These are phyloP conservation scores for Aschersonia sp. DNA, from an alignment of 2,329 filamentous ascomycete genomes.

Conservation along the genomic window DNA sequence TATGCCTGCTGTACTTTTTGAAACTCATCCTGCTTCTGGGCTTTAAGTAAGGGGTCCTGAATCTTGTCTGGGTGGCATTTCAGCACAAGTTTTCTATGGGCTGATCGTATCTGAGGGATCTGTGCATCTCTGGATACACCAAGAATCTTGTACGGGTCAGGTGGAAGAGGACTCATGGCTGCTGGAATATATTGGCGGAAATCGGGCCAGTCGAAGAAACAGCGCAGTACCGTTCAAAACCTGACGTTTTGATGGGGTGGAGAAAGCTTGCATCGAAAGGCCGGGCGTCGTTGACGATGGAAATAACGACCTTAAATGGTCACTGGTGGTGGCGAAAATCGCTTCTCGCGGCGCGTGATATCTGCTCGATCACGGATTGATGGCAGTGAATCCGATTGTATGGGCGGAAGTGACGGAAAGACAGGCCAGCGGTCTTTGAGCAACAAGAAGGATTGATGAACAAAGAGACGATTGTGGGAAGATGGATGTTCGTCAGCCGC, in stretches of 20 bases:
- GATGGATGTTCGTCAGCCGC: too few relatives aligned
- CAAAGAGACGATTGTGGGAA: too few relatives aligned
- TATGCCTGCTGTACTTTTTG: constrained; percentile 88
- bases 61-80: constrained; percentile 89
- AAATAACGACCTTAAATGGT: neutral
- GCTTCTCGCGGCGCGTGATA: neutral
- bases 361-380: neutral
- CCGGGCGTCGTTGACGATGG: neutral
- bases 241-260: neutral
- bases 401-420: neutral
- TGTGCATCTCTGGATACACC: constrained; percentile 61
- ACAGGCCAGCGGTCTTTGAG: neutral
- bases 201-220: neutral
- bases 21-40: constrained; percentile 72
- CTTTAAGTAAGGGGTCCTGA: constrained; percentile 61
- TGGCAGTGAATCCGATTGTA: neutral
- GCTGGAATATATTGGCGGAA: constrained; percentile 4
- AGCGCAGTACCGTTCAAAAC: constrained; percentile 3
- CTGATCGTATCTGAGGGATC: constrained; percentile 56
- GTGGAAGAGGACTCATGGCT: constrained; percentile 35
- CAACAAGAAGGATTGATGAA: too few relatives aligned
- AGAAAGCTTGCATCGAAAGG: neutral
- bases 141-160: constrained; percentile 69
- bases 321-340: neutral
- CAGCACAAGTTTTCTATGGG: constrained; percentile 74